Conservation (phyloP, 2,329 filamentous ascomycete genomes). For the Cadophora sp. region DNA sequence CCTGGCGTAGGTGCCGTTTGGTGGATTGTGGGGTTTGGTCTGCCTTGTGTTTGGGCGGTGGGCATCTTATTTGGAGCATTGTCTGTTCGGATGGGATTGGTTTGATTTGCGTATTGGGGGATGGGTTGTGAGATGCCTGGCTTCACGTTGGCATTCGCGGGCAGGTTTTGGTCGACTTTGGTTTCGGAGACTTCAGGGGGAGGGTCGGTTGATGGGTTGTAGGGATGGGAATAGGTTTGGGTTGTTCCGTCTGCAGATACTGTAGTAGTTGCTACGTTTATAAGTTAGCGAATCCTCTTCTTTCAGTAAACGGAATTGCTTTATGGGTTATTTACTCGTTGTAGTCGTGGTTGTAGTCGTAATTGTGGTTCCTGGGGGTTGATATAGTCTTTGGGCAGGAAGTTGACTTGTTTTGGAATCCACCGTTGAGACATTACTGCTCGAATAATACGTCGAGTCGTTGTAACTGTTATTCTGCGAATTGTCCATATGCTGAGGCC, state of each 20-base stretch:
- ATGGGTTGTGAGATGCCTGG: slow-evolving; percentile 19
- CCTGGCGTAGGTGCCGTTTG: slow-evolving; percentile 25
- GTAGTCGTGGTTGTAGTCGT: slow-evolving; percentile 41
- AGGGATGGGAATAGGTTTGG: slow-evolving; percentile 36
- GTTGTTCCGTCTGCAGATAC: slow-evolving; percentile 37
- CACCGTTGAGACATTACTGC: slow-evolving; percentile 33
- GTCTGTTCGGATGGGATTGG: slow-evolving; percentile 3
- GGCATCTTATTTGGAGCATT: slow-evolving; percentile 20
- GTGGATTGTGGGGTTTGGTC: slow-evolving; percentile 25
- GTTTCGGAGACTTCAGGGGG: slow-evolving; percentile 36
- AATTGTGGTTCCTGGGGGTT: slow-evolving; percentile 35
- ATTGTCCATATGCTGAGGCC: slow-evolving; percentile 24
- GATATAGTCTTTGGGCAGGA: slow-evolving; percentile 25
- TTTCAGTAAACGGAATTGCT: background rate
- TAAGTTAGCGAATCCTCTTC: slow-evolving; percentile 17
- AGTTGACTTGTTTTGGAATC: slow-evolving; percentile 29
- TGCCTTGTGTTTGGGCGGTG: slow-evolving; percentile 7
- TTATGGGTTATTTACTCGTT: slow-evolving; percentile 33
- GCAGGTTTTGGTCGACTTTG: slow-evolving; percentile 27
- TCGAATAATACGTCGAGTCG: slow-evolving; percentile 37
- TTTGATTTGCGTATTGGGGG: background rate
- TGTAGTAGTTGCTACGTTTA: slow-evolving; percentile 36
- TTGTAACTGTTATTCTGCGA: slow-evolving; percentile 33
- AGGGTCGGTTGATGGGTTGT: slow-evolving; percentile 38
- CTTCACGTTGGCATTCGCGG: slow-evolving; percentile 16